Conservation (phyloP, 2,329 filamentous ascomycete species). For the Fusarium guadeloupense region DNA sequence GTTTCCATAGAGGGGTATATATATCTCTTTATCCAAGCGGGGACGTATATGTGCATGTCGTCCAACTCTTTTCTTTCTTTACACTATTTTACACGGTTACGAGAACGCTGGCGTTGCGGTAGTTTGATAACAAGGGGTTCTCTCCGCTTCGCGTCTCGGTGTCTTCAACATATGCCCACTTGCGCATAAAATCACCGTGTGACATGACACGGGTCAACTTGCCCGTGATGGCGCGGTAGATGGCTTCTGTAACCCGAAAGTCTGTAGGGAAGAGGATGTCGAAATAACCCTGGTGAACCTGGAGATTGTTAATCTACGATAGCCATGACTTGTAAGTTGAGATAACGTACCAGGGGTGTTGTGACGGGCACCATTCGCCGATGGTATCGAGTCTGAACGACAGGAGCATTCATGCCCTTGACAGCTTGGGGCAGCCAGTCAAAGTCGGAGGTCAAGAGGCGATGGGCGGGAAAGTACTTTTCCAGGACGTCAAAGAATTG, state of each 20-base stretch:
- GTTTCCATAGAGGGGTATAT: constrained; percentile 35
- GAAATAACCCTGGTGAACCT: constrained; percentile 98
- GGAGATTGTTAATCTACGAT: constrained; percentile 5
- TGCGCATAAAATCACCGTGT: constrained; percentile 89
- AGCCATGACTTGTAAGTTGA: background rate
- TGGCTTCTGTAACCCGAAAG: constrained; percentile 87
- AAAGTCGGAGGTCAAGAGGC: constrained; percentile 91
- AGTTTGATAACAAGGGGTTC: constrained; percentile 92
- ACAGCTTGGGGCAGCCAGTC: constrained; percentile 84
- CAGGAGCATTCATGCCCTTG: constrained; percentile 86
- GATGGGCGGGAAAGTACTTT: constrained; percentile 87
- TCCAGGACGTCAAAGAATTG: constrained; percentile 95
- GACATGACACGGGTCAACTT: constrained; percentile 86
- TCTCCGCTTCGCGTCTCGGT: constrained; percentile 90
- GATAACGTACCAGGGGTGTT: constrained; percentile 80
- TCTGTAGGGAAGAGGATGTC: constrained; percentile 99
- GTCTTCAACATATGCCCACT: constrained; percentile 91
- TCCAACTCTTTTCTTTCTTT: constrained; percentile 28
- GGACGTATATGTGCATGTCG: constrained; percentile 10
- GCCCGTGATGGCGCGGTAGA: constrained; percentile 93
- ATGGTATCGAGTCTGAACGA: constrained; percentile 94
- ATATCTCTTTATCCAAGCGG: constrained; percentile 19
- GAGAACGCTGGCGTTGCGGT: constrained; percentile 94
- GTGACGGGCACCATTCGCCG: constrained; percentile 87
- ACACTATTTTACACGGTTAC: constrained; percentile 72